Conservation (phyloP, 768 basidiomycete species). For the Russula brevipes region DNA sequence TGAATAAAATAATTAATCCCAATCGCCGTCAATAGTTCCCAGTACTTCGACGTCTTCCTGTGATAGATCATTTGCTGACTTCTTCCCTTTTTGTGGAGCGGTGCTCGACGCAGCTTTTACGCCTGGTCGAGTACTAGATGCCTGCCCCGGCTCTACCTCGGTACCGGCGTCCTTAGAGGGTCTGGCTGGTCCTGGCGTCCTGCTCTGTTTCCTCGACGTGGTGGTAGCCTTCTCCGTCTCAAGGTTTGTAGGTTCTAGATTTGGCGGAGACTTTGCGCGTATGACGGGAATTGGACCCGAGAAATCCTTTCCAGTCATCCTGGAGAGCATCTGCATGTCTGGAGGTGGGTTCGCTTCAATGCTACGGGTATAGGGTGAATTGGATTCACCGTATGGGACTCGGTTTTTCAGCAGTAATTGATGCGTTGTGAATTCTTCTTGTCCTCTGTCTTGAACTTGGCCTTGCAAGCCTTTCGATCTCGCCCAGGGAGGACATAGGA, state of each 20-base stretch:
- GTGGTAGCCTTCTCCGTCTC: not conserved
- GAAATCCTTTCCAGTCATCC: slow-evolving; percentile 83
- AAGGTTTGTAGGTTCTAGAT: slow-evolving; percentile 31
- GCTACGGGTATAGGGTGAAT: not conserved
- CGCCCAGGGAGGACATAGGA: slow-evolving; percentile 80
- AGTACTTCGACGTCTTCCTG: slow-evolving; percentile 31
- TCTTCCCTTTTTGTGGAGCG: slow-evolving; percentile 15
- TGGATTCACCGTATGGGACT: slow-evolving; percentile 63
- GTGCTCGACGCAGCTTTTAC: slow-evolving; percentile 1
- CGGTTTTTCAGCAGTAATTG: slow-evolving; percentile 69
- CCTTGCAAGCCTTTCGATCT: slow-evolving; percentile 84
- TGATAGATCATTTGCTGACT: slow-evolving; percentile 13
- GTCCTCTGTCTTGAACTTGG: slow-evolving; percentile 90
- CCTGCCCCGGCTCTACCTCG: slow-evolving; percentile 4
- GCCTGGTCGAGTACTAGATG: slow-evolving; percentile 4
- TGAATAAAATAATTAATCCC: slow-evolving; percentile 12
- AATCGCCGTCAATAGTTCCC: slow-evolving; percentile 30
- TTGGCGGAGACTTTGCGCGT: slow-evolving; percentile 36
- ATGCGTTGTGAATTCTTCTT: slow-evolving; percentile 74
- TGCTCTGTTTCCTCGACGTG: slow-evolving; percentile 17
- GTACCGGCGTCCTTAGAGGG: slow-evolving; percentile 4
- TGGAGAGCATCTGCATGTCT: slow-evolving; percentile 71
- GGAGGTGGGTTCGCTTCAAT: not conserved
- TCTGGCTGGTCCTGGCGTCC: slow-evolving; percentile 15
- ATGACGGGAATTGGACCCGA: slow-evolving; percentile 76